Evolutionary conservation across 345 rosid genomes (phyloP), one percentile per base, ranked within the genome.

Genomic region (Cochlearia excelsa): DNA sequence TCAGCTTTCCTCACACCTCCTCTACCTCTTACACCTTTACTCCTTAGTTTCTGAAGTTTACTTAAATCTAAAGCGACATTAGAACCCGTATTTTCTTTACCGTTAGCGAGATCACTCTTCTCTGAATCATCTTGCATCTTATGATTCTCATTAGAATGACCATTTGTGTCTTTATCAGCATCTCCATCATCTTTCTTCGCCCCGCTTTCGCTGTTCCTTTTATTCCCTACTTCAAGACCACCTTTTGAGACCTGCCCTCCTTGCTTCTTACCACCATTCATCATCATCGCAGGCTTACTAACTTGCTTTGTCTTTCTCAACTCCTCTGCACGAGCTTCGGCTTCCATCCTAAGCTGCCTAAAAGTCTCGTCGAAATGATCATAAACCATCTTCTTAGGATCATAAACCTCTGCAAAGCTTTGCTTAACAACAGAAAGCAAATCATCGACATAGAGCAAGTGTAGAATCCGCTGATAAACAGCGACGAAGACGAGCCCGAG

Each of bases 401-500:
- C 95, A 37, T 93, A 93, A 26, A 93, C 80, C 74, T 84, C 78
- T 0, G 90, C 57, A 47, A 93, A 93, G 67, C 84, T 85, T 4
- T 67, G 84, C 81, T 75, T 90, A 34, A 87, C 84, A 88, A 82
- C 65, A 0, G 84, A 73, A 11, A 90, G 95, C 76, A 93, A 67
- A 51, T 93, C 99, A 56, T 93, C 99, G 59, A 90, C 97, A 65
- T 93, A 93, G 3, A 93, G 73, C 51, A 93, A 71, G 67, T 87
- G 91, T 54, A 93, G 95, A 59, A 93, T 85, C 50, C 87, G 84
- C 81, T 93, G 99, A 77, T 90, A 93, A 11, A 93, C 96, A 3
- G 96, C 99, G 38, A 93, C 97, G 54, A 93, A 93, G 10, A 93
- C 99, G 23, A 93, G 85, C 5, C 97, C 97, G 11, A 93, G 97